These are phyloP conservation scores for Talaromyces rugulosus DNA, from an alignment of 2,329 filamentous ascomycete genomes.

Conservation along the genomic window DNA sequence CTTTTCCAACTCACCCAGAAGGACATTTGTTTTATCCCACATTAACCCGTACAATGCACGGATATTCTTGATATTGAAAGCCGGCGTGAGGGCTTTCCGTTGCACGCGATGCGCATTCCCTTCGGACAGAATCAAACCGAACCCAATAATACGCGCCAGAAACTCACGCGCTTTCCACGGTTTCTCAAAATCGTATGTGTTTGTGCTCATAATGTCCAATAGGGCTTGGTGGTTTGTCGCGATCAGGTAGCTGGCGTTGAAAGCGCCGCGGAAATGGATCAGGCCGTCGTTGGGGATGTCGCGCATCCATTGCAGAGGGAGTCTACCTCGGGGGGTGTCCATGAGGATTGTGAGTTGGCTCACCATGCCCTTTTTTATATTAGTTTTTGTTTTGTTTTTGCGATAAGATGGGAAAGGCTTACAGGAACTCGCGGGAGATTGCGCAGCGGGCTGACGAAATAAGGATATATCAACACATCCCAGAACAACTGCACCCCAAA, in stretches of 20 bases:
- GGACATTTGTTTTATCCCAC: conserved; percentile 33
- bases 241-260: conserved; percentile 35
- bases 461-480: conserved; percentile 45
- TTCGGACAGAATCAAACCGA: conserved; percentile 49
- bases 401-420: conserved; percentile 18
- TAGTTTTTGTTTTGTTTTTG: not conserved
- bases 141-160: conserved; percentile 46
- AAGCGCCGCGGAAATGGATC: conserved; percentile 47
- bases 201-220: conserved; percentile 50
- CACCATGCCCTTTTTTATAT: conserved; percentile 20
- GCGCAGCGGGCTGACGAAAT: conserved; percentile 48
- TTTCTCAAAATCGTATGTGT: conserved; percentile 53
- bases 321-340: conserved; percentile 28
- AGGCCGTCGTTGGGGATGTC: conserved; percentile 53
- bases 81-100: conserved; percentile 33
- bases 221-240: conserved; percentile 38
- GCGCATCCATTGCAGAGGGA: conserved; percentile 45
- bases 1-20: conserved; percentile 31
- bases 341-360: conserved; percentile 27
- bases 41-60: conserved; percentile 31
- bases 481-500: conserved; percentile 29
- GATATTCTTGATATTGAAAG: conserved; percentile 35
- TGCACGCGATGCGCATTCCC: conserved; percentile 49
- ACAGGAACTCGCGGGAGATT: conserved; percentile 46
- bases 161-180: conserved; percentile 42